Percentiles rank a stretch among this genome's conserved stretches.
Conservation (phyloP, 768 basidiomycete genomes). For the Psilocybe azurescens region DNA sequence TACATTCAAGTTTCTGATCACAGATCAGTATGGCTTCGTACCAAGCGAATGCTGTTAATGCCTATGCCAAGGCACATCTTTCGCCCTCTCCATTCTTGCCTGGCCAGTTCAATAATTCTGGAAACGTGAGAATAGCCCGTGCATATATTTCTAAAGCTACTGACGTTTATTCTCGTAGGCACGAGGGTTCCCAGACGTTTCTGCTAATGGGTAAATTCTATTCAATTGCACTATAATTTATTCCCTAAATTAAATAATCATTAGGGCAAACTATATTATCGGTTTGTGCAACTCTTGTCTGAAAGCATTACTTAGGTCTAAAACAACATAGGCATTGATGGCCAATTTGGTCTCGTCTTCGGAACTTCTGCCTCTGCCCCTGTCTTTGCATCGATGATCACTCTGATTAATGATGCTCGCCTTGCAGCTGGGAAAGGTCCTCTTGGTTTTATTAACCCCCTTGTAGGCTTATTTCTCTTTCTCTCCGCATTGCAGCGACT, state of each 20-base stretch:
- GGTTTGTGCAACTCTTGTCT: conserved; percentile 26
- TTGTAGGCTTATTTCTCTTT: conserved; percentile 25
- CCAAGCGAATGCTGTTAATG: conserved; percentile 44
- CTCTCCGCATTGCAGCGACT: neutral
- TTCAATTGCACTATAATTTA: neutral
- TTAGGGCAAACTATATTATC: conserved; percentile 45
- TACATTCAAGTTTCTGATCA: neutral
- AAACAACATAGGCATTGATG: conserved; percentile 37
- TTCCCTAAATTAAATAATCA: neutral
- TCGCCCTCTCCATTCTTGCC: conserved; percentile 42
- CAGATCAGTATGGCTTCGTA: conserved; percentile 44
- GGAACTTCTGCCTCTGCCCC: conserved; percentile 52
- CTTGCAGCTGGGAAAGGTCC: conserved; percentile 44
- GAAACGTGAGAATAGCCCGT: conserved; percentile 30
- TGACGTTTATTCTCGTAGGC: conserved; percentile 32
- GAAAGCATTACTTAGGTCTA: neutral
- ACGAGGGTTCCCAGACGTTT: conserved; percentile 54
- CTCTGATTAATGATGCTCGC: conserved; percentile 59
- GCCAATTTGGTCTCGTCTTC: conserved; percentile 36
- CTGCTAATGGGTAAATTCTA: conserved; percentile 47
- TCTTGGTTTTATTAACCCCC: conserved; percentile 55
- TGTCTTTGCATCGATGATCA: conserved; percentile 46
- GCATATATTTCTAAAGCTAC: neutral
- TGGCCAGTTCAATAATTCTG: conserved; percentile 51
- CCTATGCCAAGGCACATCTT: conserved; percentile 40